Evolutionary conservation across 139 green algal genomes (phyloP).

Genomic region (Monoraphidium neglectum): DNA sequence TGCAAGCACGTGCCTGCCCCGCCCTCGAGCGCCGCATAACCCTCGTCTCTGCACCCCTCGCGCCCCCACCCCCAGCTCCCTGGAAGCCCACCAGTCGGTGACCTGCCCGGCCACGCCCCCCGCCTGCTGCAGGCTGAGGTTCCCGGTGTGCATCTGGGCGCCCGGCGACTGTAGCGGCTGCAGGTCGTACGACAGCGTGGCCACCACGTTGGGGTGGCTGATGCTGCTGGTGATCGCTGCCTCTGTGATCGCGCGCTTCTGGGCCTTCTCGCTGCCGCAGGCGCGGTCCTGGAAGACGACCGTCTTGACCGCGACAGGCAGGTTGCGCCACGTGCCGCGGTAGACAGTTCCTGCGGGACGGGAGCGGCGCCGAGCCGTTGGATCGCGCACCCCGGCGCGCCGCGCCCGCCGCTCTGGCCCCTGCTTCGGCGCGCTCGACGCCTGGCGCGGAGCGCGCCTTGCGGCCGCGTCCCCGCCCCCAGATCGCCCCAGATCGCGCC

Average conservation of each 20-base stretch:
- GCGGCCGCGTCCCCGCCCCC: no score
- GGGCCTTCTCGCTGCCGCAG: constrained; percentile 17
- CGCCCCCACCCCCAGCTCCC: not conserved
- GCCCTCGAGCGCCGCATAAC: no score
- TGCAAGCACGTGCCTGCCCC: no score
- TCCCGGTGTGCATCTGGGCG: not conserved
- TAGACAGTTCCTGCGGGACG: constrained; percentile 7
- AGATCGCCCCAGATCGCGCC: not conserved
- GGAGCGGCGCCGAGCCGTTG: not conserved
- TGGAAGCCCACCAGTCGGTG: not conserved
- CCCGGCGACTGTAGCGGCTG: not conserved
- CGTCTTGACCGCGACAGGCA: constrained; percentile 52
- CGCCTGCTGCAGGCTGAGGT: not conserved
- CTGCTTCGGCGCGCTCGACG: not conserved
- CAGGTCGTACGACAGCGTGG: constrained; percentile 45
- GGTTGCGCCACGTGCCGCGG: constrained; percentile 35
- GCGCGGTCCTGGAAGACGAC: constrained; percentile 46
- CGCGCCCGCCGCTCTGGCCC: not conserved
- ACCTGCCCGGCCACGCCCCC: not conserved
- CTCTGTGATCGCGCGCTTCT: constrained; percentile 50
- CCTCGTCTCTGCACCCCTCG: no score
- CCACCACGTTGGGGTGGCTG: constrained; percentile 45
- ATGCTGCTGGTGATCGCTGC: constrained; percentile 49
- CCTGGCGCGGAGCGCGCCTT: not conserved
- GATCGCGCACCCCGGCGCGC: not conserved